These are phyloP conservation scores for Didymellaceae sp. DNA, from an alignment of 2,329 filamentous ascomycete genomes.

Conservation along the genomic window DNA sequence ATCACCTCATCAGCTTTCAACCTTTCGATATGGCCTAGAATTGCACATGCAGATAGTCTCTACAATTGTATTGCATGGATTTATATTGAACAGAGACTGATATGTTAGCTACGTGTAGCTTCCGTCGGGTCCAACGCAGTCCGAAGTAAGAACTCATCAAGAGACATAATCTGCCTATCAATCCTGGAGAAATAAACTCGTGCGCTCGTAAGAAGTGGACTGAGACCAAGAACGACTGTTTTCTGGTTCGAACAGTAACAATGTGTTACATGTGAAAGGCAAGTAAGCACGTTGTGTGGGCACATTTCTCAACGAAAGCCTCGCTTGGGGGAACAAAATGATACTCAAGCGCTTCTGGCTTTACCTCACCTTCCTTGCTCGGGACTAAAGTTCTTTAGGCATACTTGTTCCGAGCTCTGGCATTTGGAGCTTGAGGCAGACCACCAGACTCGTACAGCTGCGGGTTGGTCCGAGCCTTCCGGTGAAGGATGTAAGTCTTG, in stretches of 20 bases:
- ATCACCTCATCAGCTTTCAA: too few relatives aligned
- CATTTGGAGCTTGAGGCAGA: constrained; percentile 20
- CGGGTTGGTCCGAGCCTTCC: constrained; percentile 45
- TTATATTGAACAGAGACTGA: too few relatives aligned
- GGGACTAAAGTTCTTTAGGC: constrained; percentile 29
- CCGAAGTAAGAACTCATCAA: too few relatives aligned
- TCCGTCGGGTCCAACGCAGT: too few relatives aligned
- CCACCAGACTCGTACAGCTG: constrained; percentile 50
- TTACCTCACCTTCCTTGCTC: constrained; percentile 25
- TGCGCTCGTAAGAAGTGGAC: too few relatives aligned
- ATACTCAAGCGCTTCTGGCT: constrained; percentile 24
- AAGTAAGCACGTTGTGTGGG: not conserved
- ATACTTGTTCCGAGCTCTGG: constrained; percentile 29
- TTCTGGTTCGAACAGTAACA: not conserved
- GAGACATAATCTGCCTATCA: too few relatives aligned
- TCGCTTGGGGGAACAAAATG: constrained; percentile 9
- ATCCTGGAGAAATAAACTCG: too few relatives aligned
- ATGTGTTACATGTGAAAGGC: not conserved
- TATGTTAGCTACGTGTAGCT: too few relatives aligned
- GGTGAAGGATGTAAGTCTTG: constrained; percentile 52
- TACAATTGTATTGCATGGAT: too few relatives aligned
- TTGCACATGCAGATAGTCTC: too few relatives aligned
- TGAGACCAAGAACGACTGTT: not conserved
- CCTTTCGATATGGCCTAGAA: too few relatives aligned
- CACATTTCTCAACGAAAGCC: constrained; percentile 26